Evolutionary conservation across 176 grass and related monocot genomes (phyloP), one percentile per base, ranked within the genome.

Genomic region (Rhynchospora pubera): DNA sequence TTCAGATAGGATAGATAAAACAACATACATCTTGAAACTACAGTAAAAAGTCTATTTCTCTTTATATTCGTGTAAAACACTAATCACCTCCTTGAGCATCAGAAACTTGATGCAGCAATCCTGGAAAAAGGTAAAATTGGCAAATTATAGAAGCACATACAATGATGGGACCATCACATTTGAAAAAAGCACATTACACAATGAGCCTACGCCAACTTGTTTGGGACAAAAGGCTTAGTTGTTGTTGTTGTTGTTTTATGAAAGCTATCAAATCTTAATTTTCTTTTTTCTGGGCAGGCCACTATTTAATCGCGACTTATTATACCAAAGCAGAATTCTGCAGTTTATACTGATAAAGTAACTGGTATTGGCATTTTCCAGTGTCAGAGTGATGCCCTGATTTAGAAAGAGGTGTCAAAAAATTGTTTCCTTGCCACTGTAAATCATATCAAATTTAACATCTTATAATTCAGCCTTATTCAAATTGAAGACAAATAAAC

Each of bases 11-110:
- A 75, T 23, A 74, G 19, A 24, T 47, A 74, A 74, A 51, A 24
- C 19, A 76, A 76, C 72, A 76, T 76, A 76, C 72, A 76, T 76
- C 48, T 76, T 76, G 47, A 55, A 76, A 55, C 47, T 50, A 50
- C 47, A 50, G 47, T 50, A 50, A 50, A 5, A 55, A 72, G 68
- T 15, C 42, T 44, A 43, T 45, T 44, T 44, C 39, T 45, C 26
- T 45, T 30, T 55, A n/a, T n/a, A 55, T 76, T 55, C 22, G 55
- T 76, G 72, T 76, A 30, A 15, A 76, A 55, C 9, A 28, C 23
- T 32, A 48, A 56, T 76, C 72, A 55, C 48, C 50, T 76, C 72
- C 47, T 53, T 32, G 72, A 76, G 53, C 72, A 76, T 76, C 72
- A 76, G 16, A 56, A 55, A 18, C 23, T 48, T 76, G 26, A 32